These are phyloP conservation scores for Geum urbanum DNA, from an alignment of 306 rosid species.

Conservation along the genomic window DNA sequence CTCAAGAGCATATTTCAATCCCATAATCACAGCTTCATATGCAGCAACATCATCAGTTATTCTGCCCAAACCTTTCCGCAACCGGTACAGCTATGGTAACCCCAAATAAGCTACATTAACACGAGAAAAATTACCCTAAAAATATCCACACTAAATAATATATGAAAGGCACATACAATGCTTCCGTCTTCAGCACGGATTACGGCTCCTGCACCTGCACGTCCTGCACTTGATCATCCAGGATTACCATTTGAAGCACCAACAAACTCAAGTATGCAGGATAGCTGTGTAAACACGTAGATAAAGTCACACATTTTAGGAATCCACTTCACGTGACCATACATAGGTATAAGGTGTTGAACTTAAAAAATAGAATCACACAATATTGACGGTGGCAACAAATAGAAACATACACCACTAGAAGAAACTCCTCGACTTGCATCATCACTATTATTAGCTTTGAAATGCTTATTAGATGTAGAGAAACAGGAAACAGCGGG, in stretches of 20 bases:
- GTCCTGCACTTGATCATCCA: conserved; percentile 90
- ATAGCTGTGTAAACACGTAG: conserved; percentile 38
- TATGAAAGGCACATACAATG: conserved; percentile 39
- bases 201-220: conserved; percentile 94
- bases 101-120: conserved; percentile 18
- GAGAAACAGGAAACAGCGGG: conserved; percentile 26
- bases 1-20: conserved; percentile 57
- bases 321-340: not conserved
- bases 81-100: conserved; percentile 48
- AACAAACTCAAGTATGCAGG: conserved; percentile 70
- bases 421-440: conserved; percentile 26
- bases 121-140: not conserved
- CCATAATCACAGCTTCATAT: conserved; percentile 70
- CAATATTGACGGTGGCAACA: not conserved
- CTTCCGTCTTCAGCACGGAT: conserved; percentile 70
- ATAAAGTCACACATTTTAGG: not conserved
- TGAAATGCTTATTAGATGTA: conserved; percentile 21
- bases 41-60: conserved; percentile 75
- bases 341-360: not conserved
- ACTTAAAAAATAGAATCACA: not conserved
- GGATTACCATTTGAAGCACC: conserved; percentile 98
- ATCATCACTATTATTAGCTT: conserved; percentile 12
- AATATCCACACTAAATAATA: not conserved
- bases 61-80: conserved; percentile 75
- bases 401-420: conserved; percentile 43